Base-by-base conservation (phyloP, 2,329 filamentous ascomycete species). In the Neofusicoccum parvum region DNA sequence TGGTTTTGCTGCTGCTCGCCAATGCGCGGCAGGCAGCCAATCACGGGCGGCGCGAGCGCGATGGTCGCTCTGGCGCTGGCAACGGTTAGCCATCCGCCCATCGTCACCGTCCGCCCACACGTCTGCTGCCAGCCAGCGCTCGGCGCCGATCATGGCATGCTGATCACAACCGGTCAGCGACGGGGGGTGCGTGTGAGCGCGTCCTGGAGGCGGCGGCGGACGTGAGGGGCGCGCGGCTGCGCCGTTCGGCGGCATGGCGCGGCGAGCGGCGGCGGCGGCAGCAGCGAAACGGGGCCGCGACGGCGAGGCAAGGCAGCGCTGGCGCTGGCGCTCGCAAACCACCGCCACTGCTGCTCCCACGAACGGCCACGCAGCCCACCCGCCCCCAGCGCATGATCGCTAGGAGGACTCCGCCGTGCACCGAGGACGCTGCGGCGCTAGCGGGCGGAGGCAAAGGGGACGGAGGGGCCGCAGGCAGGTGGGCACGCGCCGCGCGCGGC, bases 101-200 rank as follows among this genome's bases (percentile, higher is more conserved):
- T 32, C 27, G 27, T 32, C 27, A 32, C 27, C 27, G 4, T 32
- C 27, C 27, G 4, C 27, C 27, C 27, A 39, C 37, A 11, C 10
- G 37, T 11, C 37, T 39, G 37, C 37, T 39, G 37, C 5, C 37
- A 6, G 27, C 27, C 27, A 32, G 27, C 27, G 17, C 17, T 37
- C 17, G 32, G 43, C 56, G 56, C 56, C 43, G 43, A 60, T 59
- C 54, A 45, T 32, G 39, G 27, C 17, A 9, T 17, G 54, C 54
- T 32, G 54, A 59, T 60, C 43, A 48, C 56, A 49, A 60, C 56
- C 56, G 56, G 56, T 60, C 56, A 60, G 36, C 11, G 32, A 48
- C 56, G 27, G 15, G 53, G 51, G 20, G 36, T 37, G 50, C 34
- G 17, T 39, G 50, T n/a, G 10, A 37, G 32, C n/a, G 53, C 53